phyloP scores from a whole-genome alignment of 2,329 filamentous ascomycete species.

The Diplodia corticola region DNA sequence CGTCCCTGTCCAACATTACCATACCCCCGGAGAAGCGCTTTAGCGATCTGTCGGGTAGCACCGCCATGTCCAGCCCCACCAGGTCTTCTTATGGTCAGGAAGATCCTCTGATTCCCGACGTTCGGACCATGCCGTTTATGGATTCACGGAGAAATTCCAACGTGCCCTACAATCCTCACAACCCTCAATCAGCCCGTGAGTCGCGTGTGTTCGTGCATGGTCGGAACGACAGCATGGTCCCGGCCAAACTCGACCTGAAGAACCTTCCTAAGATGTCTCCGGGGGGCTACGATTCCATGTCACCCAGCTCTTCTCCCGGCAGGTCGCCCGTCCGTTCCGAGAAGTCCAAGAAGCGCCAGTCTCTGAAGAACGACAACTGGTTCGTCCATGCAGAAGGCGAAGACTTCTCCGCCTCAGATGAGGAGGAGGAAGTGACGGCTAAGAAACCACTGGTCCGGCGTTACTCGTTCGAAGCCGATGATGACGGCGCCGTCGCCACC shows the following conservation, averaged over 20 bases:
- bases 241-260: not conserved
- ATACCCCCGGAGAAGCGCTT: constrained; percentile 53
- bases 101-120: constrained; percentile 43
- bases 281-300: constrained; percentile 30
- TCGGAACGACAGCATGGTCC: constrained; percentile 5
- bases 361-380: constrained; percentile 50
- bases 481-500: not conserved
- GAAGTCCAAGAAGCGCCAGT: constrained; percentile 25
- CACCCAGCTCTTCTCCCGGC: constrained; percentile 25
- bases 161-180: constrained; percentile 44
- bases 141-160: constrained; percentile 70
- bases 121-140: constrained; percentile 69
- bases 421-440: not conserved
- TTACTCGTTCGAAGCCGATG: constrained; percentile 20
- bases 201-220: constrained; percentile 50
- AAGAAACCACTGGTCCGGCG: constrained; percentile 3
- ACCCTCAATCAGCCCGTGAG: constrained; percentile 53
- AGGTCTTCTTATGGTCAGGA: constrained; percentile 39
- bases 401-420: not conserved
- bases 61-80: constrained; percentile 39
- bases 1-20: constrained; percentile 45
- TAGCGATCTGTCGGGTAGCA: constrained; percentile 50
- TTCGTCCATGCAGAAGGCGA: constrained; percentile 37
- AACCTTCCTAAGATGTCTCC: constrained; percentile 31
- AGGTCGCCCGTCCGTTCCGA: constrained; percentile 28